These are phyloP conservation scores for Globisporangium polare DNA, from an alignment of 352 stramenopile genomes.

Conservation along the genomic window DNA sequence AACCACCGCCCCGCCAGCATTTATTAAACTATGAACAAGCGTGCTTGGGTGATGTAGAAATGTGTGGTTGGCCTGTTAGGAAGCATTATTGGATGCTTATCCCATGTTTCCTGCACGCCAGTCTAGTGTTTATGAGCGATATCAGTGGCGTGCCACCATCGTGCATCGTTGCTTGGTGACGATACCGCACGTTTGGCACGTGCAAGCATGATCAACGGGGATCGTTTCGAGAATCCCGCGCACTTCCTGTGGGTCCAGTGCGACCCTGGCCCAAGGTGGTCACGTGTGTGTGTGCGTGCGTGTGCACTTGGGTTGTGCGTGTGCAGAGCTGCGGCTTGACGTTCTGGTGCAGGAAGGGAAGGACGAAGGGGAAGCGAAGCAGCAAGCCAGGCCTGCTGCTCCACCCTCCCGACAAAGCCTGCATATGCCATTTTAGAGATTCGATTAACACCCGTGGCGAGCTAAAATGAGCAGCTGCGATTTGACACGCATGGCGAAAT, in stretches of 20 bases:
- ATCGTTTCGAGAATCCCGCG: too few species aligned
- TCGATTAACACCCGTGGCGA: too few species aligned
- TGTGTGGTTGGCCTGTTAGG: too few species aligned
- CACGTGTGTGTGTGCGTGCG: too few species aligned
- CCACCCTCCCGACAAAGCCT: not conserved
- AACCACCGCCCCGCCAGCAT: not conserved
- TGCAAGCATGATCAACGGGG: too few species aligned
- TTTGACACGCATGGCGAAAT: not conserved
- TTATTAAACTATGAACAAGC: conserved; percentile 3
- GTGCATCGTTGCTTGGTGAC: too few species aligned
- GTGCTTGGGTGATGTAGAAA: not conserved
- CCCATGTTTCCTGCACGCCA: too few species aligned
- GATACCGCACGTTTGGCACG: too few species aligned
- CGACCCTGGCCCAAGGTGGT: not conserved
- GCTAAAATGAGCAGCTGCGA: not conserved
- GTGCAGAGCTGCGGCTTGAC: not conserved
- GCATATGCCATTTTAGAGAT: not conserved
- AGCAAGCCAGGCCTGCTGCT: not conserved
- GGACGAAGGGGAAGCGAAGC: too few species aligned
- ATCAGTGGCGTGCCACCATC: too few species aligned
- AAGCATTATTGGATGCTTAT: too few species aligned
- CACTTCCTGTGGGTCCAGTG: not conserved
- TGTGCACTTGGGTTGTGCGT: too few species aligned
- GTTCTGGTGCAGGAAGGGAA: not conserved
- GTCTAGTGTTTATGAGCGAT: not conserved